These are phyloP conservation scores for Aristolochia contorta DNA, from an alignment of 164 flowering plant genomes.

Conservation along the genomic window DNA sequence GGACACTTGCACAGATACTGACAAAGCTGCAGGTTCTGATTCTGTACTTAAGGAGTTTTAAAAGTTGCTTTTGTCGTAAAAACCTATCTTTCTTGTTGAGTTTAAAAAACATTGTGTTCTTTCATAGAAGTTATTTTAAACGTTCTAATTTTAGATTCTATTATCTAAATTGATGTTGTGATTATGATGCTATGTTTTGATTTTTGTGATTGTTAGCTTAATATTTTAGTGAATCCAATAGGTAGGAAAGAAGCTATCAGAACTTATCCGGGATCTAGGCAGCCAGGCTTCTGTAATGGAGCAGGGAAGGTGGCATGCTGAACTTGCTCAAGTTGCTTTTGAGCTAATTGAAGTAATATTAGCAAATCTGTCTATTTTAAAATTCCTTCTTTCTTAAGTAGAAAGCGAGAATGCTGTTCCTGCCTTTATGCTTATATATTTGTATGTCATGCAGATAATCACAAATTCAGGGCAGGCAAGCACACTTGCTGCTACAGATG, in stretches of 20 bases:
- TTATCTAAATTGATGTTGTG: background rate
- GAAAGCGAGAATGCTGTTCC: background rate
- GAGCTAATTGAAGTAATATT: constrained; percentile 68
- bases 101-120: background rate
- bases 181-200: background rate
- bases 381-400: background rate
- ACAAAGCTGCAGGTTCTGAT: constrained; percentile 82
- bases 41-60: too few species aligned
- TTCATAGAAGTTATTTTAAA: background rate
- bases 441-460: constrained; percentile 47
- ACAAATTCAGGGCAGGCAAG: constrained; percentile 97
- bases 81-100: background rate
- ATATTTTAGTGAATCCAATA: constrained; percentile 10
- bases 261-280: constrained; percentile 86
- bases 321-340: constrained; percentile 86
- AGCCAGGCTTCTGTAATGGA: constrained; percentile 68
- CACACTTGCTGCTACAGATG: constrained; percentile 92
- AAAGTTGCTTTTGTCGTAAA: too few species aligned
- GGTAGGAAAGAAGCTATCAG: constrained; percentile 97
- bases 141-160: background rate
- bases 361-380: background rate
- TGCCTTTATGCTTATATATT: background rate
- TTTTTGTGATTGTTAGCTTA: too few species aligned
- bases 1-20: constrained; percentile 85
- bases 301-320: constrained; percentile 93